phyloP scores from a whole-genome alignment of 2,329 filamentous ascomycete species.

The Colletotrichum shisoi region DNA sequence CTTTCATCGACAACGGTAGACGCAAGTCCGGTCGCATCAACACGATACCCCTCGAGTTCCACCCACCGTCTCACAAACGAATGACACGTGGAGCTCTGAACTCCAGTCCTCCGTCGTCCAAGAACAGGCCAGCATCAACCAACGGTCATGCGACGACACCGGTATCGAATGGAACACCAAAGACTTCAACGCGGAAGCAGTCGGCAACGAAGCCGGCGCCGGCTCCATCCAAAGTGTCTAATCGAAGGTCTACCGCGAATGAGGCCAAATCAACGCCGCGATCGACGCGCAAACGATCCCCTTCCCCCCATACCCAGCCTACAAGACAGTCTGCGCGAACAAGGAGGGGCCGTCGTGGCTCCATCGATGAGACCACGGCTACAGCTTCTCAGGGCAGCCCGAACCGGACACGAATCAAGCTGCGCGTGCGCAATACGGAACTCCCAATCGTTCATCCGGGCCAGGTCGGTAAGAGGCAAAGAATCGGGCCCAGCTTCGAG shows the following conservation, averaged over 20 bases:
- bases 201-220: conserved; percentile 31
- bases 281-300: conserved; percentile 51
- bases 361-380: conserved; percentile 42
- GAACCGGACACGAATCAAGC: conserved; percentile 56
- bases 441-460: conserved; percentile 68
- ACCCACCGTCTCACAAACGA: conserved; percentile 59
- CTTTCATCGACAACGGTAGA: conserved; percentile 77
- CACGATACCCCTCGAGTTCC: conserved; percentile 61
- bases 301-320: conserved; percentile 52
- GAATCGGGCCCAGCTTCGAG: conserved; percentile 62
- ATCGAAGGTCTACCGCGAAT: conserved; percentile 46
- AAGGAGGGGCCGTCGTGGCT: conserved; percentile 54
- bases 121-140: conserved; percentile 43
- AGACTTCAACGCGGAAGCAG: conserved; percentile 43
- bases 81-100: conserved; percentile 57
- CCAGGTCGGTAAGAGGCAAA: conserved; percentile 62
- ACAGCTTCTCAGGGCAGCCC: conserved; percentile 40
- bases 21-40: conserved; percentile 73
- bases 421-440: conserved; percentile 57
- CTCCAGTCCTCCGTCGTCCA: conserved; percentile 46
- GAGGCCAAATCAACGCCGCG: conserved; percentile 47
- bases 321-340: conserved; percentile 54
- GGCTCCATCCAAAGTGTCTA: conserved; percentile 43
- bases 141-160: conserved; percentile 47
- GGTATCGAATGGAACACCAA: conserved; percentile 45